Conservation (phyloP, 768 basidiomycete species). For the Strobilomyces confusus region DNA sequence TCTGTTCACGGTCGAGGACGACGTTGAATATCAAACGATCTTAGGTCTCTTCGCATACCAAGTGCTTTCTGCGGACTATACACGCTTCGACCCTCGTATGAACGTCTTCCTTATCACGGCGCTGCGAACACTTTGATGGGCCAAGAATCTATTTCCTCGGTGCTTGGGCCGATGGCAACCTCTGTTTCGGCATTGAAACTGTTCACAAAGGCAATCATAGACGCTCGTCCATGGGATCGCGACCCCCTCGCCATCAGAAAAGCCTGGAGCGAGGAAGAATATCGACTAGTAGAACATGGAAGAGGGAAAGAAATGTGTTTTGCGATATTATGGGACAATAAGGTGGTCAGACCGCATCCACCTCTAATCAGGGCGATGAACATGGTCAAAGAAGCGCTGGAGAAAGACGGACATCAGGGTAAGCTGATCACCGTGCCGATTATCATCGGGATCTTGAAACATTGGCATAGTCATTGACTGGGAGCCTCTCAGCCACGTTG, state of each 20-base stretch:
- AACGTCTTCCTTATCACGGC: slow-evolving; percentile 67
- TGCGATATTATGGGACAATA: slow-evolving; percentile 67
- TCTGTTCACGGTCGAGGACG: neutral
- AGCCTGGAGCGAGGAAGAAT: slow-evolving; percentile 57
- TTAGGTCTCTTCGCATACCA: slow-evolving; percentile 72
- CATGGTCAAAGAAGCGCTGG: slow-evolving; percentile 52
- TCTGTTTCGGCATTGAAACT: slow-evolving; percentile 60
- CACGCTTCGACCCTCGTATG: slow-evolving; percentile 67
- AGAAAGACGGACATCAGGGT: slow-evolving; percentile 67
- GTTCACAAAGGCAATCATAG: slow-evolving; percentile 42
- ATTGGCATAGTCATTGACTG: slow-evolving; percentile 53
- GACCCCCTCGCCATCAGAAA: slow-evolving; percentile 61
- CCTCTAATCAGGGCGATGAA: slow-evolving; percentile 62
- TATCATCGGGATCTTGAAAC: neutral
- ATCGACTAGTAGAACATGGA: slow-evolving; percentile 57
- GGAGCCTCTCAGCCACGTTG: slow-evolving; percentile 51
- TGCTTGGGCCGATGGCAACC: slow-evolving; percentile 68
- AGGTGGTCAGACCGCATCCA: slow-evolving; percentile 54
- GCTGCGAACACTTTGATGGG: slow-evolving; percentile 66
- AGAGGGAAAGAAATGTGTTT: slow-evolving; percentile 49
- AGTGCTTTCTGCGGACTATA: slow-evolving; percentile 67
- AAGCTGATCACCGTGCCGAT: slow-evolving; percentile 3
- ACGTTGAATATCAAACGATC: neutral
- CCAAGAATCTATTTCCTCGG: slow-evolving; percentile 68
- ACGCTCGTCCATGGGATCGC: slow-evolving; percentile 53